phyloP scores from a whole-genome alignment of 768 basidiomycete genomes.

The Leccinum boreale region DNA sequence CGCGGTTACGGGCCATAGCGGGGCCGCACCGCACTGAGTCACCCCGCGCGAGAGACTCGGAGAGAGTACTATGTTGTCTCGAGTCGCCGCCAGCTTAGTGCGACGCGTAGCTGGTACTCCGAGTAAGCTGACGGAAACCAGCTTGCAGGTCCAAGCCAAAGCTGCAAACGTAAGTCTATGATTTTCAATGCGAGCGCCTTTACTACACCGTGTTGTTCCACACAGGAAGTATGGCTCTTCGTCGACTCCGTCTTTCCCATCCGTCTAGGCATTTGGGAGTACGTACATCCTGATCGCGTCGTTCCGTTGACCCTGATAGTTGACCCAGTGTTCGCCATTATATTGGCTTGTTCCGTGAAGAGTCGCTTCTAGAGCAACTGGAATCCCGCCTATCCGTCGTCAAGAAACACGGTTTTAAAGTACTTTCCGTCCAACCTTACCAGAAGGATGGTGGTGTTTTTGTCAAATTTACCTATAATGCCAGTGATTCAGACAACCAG shows the following conservation, averaged over 20 bases:
- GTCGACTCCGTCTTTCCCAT: constrained; percentile 79
- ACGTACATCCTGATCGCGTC: constrained; percentile 26
- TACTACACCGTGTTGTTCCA: constrained; percentile 10
- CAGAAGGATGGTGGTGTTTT: constrained; percentile 86
- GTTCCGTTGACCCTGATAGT: constrained; percentile 1
- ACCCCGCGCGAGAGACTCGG: background rate
- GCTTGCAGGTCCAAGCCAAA: background rate
- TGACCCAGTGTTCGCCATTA: constrained; percentile 60
- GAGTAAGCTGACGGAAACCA: constrained; percentile 9
- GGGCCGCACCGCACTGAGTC: background rate
- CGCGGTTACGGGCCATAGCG: constrained; percentile 2
- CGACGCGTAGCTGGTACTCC: background rate
- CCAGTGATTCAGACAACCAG: constrained; percentile 25
- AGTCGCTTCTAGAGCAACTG: constrained; percentile 51
- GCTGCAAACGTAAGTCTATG: constrained; percentile 17
- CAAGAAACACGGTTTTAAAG: constrained; percentile 52
- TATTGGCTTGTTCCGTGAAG: constrained; percentile 57
- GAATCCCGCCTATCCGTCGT: constrained; percentile 47
- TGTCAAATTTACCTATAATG: constrained; percentile 63
- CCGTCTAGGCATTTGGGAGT: constrained; percentile 72
- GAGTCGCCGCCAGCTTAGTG: constrained; percentile 5
- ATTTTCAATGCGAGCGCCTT: constrained; percentile 8
- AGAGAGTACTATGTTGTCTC: constrained; percentile 16
- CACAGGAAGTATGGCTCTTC: constrained; percentile 60
- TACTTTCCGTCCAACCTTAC: constrained; percentile 62